These are phyloP conservation scores for Crassisporium funariophilum DNA, from an alignment of 768 basidiomycete species.

Conservation along the genomic window DNA sequence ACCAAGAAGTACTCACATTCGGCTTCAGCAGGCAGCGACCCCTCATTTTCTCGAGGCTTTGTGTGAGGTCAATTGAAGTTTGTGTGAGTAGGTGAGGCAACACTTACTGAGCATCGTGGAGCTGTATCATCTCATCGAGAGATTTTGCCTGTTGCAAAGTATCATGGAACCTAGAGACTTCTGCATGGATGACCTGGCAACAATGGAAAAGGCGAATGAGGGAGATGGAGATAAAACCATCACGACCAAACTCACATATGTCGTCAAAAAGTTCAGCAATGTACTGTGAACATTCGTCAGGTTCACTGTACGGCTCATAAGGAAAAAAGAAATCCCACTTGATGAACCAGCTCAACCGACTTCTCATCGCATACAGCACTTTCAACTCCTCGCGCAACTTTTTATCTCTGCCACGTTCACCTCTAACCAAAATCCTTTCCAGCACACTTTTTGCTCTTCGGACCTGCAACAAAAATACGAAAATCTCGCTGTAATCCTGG, in stretches of 20 bases:
- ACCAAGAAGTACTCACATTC: constrained; percentile 43
- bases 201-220: constrained; percentile 5
- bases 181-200: constrained; percentile 65
- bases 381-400: constrained; percentile 53
- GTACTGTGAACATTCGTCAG: constrained; percentile 39
- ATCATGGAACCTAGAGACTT: constrained; percentile 61
- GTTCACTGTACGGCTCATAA: background rate
- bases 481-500: constrained; percentile 64
- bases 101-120: constrained; percentile 73
- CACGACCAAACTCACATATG: constrained; percentile 57
- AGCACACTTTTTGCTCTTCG: constrained; percentile 70
- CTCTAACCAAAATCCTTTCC: constrained; percentile 69
- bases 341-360: constrained; percentile 81
- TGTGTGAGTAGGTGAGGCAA: background rate
- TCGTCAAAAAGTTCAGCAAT: constrained; percentile 70
- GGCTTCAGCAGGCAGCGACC: constrained; percentile 64
- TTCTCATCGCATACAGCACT: constrained; percentile 74
- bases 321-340: constrained; percentile 44
- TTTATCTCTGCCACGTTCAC: constrained; percentile 37
- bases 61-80: constrained; percentile 3
- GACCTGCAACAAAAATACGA: constrained; percentile 74
- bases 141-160: constrained; percentile 55
- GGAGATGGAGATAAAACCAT: background rate
- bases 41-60: constrained; percentile 63
- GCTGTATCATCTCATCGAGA: constrained; percentile 72